phyloP scores from a whole-genome alignment of 169 alveolate species.

The Plasmodium cynomolgi region DNA sequence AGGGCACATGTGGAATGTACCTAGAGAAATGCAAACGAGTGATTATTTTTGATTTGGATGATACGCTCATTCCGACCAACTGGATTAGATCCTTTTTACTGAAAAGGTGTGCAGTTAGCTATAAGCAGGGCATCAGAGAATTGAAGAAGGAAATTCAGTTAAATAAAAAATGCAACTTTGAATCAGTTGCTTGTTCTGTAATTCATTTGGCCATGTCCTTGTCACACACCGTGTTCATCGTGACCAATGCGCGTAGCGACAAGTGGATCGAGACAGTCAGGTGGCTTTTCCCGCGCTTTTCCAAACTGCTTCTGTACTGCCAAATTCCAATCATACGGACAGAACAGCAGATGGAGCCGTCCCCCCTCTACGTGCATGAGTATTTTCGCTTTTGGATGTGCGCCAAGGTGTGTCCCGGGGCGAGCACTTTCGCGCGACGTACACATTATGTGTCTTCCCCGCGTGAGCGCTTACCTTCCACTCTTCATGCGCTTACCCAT shows the following conservation, averaged over 20 bases:
- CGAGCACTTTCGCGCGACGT: background rate
- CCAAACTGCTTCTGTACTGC: constrained; percentile 76
- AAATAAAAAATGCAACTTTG: constrained; percentile 77
- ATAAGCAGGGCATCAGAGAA: constrained; percentile 76
- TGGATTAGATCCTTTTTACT: constrained; percentile 81
- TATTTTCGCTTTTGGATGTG: constrained; percentile 87
- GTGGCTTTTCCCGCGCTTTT: constrained; percentile 85
- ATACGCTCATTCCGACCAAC: constrained; percentile 87
- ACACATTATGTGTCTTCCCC: background rate
- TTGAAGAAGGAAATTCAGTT: constrained; percentile 79
- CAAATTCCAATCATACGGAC: constrained; percentile 85
- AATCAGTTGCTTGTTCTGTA: constrained; percentile 78
- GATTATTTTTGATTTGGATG: constrained; percentile 86
- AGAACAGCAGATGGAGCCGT: constrained; percentile 81
- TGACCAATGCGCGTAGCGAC: constrained; percentile 87
- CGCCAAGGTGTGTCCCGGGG: constrained; percentile 81
- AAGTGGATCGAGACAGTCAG: constrained; percentile 85
- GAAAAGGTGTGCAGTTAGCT: constrained; percentile 40
- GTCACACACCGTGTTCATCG: constrained; percentile 85
- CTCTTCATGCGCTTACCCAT: too few species aligned
- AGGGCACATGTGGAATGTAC: constrained; percentile 1
- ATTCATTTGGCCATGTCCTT: constrained; percentile 78
- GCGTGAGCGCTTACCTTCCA: background rate
- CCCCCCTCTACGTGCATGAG: constrained; percentile 78
- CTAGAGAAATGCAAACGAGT: constrained; percentile 59